These are phyloP conservation scores for Lathyrus sativus DNA, from an alignment of 306 rosid species.

Conservation along the genomic window DNA sequence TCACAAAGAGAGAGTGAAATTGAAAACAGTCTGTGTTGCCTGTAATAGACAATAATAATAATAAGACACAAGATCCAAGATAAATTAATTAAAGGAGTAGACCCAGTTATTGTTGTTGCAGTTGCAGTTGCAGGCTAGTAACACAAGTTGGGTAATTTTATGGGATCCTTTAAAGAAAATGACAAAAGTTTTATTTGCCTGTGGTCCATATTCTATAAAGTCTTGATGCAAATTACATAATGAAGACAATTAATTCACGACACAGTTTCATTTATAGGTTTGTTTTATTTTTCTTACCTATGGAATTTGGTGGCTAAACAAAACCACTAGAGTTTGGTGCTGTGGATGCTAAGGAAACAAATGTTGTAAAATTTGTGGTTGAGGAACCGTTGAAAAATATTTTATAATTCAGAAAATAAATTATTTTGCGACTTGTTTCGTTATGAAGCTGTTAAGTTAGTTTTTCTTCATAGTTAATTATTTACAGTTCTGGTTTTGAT, in stretches of 20 bases:
- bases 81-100: conserved; percentile 34
- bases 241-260: background rate
- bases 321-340: background rate
- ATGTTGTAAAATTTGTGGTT: too few species aligned
- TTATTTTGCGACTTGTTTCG: too few species aligned
- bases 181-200: conserved; percentile 22
- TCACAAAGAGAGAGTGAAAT: conserved; percentile 46
- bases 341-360: too few species aligned
- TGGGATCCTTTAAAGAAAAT: conserved; percentile 29
- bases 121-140: background rate
- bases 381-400: too few species aligned
- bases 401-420: too few species aligned
- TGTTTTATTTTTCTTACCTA: background rate
- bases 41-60: conserved; percentile 33
- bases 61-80: conserved; percentile 62
- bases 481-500: too few species aligned
- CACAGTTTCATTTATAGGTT: conserved; percentile 3
- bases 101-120: conserved; percentile 32
- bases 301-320: background rate
- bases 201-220: conserved; percentile 41
- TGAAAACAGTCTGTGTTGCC: conserved; percentile 41
- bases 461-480: too few species aligned
- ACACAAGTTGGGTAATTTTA: conserved; percentile 17
- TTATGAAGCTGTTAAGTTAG: too few species aligned
- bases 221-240: conserved; percentile 1